These are phyloP conservation scores for Rhizodiscina lignyota DNA, from an alignment of 495 filamentous ascomycete genomes.

Conservation along the genomic window DNA sequence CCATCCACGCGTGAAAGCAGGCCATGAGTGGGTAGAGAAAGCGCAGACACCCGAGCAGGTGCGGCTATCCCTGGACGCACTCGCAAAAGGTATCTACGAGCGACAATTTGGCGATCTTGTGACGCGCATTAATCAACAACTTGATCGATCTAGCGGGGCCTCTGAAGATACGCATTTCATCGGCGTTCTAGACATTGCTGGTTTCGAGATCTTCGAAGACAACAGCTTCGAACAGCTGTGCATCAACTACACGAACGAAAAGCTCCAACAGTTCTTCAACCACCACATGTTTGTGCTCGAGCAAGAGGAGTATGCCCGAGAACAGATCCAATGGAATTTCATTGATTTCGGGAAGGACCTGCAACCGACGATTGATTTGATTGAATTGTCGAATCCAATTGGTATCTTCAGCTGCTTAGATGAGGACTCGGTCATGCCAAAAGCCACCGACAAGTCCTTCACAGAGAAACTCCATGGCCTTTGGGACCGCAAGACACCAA, in stretches of 20 bases:
- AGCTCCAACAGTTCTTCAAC: constrained; percentile 98
- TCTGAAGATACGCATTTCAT: constrained; percentile 88
- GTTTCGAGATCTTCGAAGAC: constrained; percentile 96
- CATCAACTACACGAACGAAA: constrained; percentile 99
- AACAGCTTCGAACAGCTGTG: constrained; percentile 99
- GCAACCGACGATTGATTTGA: constrained; percentile 95
- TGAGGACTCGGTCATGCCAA: constrained; percentile 98
- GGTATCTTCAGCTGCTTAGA: constrained; percentile 98
- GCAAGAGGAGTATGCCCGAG: constrained; percentile 94
- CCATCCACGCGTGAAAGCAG: constrained; percentile 86
- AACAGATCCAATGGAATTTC: constrained; percentile 99
- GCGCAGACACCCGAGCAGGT: constrained; percentile 96
- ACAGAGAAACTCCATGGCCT: constrained; percentile 93
- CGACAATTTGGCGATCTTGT: constrained; percentile 89
- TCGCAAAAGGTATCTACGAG: constrained; percentile 96
- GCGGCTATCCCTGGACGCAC: constrained; percentile 70
- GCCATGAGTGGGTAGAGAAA: constrained; percentile 95
- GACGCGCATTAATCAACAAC: constrained; percentile 73
- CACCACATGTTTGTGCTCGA: constrained; percentile 99
- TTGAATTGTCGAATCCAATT: constrained; percentile 90
- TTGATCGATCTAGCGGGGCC: constrained; percentile 63
- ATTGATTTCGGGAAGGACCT: constrained; percentile 97
- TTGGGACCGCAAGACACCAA: constrained; percentile 90
- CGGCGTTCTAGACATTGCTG: constrained; percentile 96
- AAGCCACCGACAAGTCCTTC: constrained; percentile 91